Evolutionary conservation across 768 basidiomycete genomes (phyloP), one percentile per base, ranked within the genome.

Genomic region (Hericium rajendrae): DNA sequence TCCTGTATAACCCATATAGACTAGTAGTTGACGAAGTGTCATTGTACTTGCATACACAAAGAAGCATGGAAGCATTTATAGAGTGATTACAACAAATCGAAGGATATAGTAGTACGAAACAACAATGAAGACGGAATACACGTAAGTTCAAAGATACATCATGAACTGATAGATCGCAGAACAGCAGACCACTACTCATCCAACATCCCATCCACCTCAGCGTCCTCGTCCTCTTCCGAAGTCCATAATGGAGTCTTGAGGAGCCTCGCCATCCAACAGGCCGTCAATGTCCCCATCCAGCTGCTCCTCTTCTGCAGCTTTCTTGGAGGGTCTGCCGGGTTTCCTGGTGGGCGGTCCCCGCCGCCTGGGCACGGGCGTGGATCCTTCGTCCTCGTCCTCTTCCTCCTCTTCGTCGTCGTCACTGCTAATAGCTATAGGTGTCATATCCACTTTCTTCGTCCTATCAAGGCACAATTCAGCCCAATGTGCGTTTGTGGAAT

Each of bases 351-450:
- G 8, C 6, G 16, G 18, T 32, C 28, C 50, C 40, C 53, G 59
- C 16, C 39, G 53, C 49, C 54, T 55, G 48, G 62, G 60, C 41
- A 61, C 60, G 3, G 62, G 62, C 15, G 60, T 61, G 10, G 57
- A 51, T n/a, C 56, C 60, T n/a, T 56, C 58, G 3, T 61, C 59
- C 1, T 60, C 56, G 1, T 62, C 61, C 3, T 60, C 59, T 0
- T 54, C 62, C 12, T 54, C 62, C 1, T 62, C 70, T 3, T 79
- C 77, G 22, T 80, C 74, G 13, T 71, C 68, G 46, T 67, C 66
- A 53, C 54, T 61, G 38, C 65, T 58, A 32, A 70, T 59, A 41
- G 49, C 59, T 43, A 65, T 53, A 12, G 61, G 50, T 18, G 50
- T 62, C 62, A 64, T 52, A 49, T 63, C 51, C 4, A 61, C 50